Evolutionary conservation across 345 rosid genomes (phyloP).

Genomic region (Barbarea vulgaris): DNA sequence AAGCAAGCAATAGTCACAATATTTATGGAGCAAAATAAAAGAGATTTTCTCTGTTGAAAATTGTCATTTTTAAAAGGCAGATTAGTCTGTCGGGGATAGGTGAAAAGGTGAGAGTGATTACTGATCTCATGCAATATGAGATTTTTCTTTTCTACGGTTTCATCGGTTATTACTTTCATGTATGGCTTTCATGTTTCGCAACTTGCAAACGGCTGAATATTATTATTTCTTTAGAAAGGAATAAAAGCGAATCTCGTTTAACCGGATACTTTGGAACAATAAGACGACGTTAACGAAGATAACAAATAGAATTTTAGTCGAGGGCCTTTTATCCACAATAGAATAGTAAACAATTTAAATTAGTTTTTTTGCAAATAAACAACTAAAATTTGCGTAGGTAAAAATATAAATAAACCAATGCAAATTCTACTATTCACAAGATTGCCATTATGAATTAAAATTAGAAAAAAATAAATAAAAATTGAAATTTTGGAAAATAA

Average conservation of each 20-base stretch:
- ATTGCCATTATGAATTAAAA: too few relatives aligned
- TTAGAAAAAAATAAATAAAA: too few relatives aligned
- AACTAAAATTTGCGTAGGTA: too few relatives aligned
- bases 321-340: too few relatives aligned
- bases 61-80: not conserved
- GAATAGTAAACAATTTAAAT: too few relatives aligned
- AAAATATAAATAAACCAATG: too few relatives aligned
- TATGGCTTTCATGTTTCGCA: not conserved
- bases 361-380: too few relatives aligned
- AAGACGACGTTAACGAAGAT: too few relatives aligned
- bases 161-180: not conserved
- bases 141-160: not conserved
- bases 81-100: conserved; percentile 24
- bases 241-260: not conserved
- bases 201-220: not conserved
- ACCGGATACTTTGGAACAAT: not conserved
- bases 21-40: conserved; percentile 8
- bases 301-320: too few relatives aligned
- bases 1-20: conserved; percentile 52
- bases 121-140: conserved; percentile 9
- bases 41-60: not conserved
- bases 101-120: not conserved
- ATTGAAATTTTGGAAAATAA: too few relatives aligned
- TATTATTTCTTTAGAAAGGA: not conserved
- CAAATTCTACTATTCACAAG: too few relatives aligned